Evolutionary conservation across 2,329 filamentous ascomycete genomes (phyloP).

Genomic region (Trichoderma simmonsii): DNA sequence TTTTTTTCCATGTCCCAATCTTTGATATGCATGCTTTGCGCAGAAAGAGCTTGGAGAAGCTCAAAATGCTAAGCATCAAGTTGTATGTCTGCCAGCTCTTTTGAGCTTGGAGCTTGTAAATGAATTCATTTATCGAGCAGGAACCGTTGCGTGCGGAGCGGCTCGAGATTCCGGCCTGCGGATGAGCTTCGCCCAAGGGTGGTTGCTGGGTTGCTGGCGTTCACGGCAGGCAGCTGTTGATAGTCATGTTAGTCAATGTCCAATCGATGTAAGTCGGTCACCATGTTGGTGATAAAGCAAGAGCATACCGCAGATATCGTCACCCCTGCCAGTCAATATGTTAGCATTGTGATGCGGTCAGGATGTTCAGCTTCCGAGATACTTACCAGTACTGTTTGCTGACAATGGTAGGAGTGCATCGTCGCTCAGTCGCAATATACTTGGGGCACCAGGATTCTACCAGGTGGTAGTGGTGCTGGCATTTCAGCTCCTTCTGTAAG

Average conservation of each 20-base stretch:
- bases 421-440: slow-evolving; percentile 43
- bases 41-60: neutral
- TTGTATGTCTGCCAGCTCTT: neutral
- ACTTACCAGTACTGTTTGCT: slow-evolving; percentile 47
- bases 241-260: slow-evolving; percentile 7
- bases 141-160: slow-evolving; percentile 28
- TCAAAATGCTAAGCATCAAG: neutral
- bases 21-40: neutral
- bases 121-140: slow-evolving; percentile 25
- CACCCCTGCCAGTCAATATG: slow-evolving; percentile 33
- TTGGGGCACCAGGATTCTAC: slow-evolving; percentile 46
- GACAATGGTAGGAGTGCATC: slow-evolving; percentile 42
- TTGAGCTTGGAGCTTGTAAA: neutral
- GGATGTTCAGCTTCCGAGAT: neutral
- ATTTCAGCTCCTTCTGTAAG: slow-evolving; percentile 49
- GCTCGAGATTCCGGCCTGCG: slow-evolving; percentile 32
- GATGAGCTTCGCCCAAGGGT: slow-evolving; percentile 39
- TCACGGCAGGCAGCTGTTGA: slow-evolving; percentile 40
- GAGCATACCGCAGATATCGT: slow-evolving; percentile 45
- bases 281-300: slow-evolving; percentile 14
- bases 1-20: neutral
- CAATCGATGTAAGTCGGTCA: neutral
- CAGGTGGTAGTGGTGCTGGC: slow-evolving; percentile 49
- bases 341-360: slow-evolving; percentile 25
- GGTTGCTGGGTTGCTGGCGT: slow-evolving; percentile 38